Evolutionary conservation across 169 alveolate genomes (phyloP).

Genomic region (Cryptosporidium viatorum): DNA sequence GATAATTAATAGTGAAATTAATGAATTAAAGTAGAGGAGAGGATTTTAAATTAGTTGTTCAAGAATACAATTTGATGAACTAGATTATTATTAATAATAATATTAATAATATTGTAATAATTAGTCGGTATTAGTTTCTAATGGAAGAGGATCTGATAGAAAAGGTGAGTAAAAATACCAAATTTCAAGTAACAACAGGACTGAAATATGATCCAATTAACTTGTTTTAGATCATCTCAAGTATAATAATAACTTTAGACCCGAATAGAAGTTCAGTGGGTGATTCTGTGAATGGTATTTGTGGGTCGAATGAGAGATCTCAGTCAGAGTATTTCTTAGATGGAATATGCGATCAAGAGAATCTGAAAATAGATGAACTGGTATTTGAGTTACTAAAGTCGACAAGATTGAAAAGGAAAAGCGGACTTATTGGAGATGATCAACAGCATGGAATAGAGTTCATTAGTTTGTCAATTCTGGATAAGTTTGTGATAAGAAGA

Average conservation of each 20-base stretch:
- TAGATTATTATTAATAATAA: neutral
- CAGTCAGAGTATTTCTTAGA: conserved; percentile 25
- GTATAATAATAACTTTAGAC: neutral
- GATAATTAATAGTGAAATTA: no score
- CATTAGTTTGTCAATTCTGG: conserved; percentile 21
- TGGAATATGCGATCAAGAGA: neutral
- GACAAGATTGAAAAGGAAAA: neutral
- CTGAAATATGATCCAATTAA: neutral
- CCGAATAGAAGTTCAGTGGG: neutral
- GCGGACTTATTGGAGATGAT: neutral
- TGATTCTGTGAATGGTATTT: neutral
- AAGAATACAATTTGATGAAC: neutral
- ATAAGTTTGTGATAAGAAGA: conserved; percentile 7
- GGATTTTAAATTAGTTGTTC: neutral
- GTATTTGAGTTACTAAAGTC: conserved; percentile 11
- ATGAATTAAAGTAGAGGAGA: neutral
- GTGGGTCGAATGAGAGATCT: neutral
- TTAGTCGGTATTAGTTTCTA: neutral
- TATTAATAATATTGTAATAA: neutral
- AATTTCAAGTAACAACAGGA: neutral
- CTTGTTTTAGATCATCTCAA: neutral
- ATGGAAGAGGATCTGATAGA: conserved; percentile 43
- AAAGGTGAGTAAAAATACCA: conserved; percentile 17
- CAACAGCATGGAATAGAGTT: conserved; percentile 5
- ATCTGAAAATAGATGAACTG: conserved; percentile 7